These are phyloP conservation scores for Stephanodiscus minutulus DNA, from an alignment of 108 stramenopile species.

Conservation along the genomic window DNA sequence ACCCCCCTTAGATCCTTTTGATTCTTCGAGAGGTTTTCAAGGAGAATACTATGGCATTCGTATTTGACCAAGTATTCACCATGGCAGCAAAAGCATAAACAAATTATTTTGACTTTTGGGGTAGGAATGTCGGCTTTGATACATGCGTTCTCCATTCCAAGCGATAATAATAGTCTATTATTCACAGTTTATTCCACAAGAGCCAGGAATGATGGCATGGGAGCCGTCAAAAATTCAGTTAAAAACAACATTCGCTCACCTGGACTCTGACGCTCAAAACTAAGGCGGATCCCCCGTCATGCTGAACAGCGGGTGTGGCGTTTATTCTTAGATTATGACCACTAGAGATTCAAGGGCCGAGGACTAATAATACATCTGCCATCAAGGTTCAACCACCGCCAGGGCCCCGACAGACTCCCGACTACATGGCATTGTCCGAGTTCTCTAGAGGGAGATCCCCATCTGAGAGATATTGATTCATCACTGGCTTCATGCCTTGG, in stretches of 20 bases:
- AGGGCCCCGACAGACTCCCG: no score
- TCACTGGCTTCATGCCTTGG: no score
- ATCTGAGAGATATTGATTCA: no score
- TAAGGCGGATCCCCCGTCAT: background rate
- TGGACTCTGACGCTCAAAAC: background rate
- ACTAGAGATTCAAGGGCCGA: no score
- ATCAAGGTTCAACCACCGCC: no score
- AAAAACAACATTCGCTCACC: background rate
- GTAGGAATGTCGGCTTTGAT: conserved; percentile 15
- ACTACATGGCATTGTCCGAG: no score
- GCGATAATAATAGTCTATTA: background rate
- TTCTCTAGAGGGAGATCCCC: no score
- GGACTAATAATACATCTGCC: no score
- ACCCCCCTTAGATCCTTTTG: conserved; percentile 1
- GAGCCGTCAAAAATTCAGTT: background rate
- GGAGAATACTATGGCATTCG: conserved; percentile 8
- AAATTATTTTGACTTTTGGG: background rate
- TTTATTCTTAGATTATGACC: no score
- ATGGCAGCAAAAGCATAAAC: conserved; percentile 5
- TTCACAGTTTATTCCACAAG: background rate
- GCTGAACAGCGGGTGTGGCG: background rate
- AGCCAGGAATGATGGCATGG: background rate
- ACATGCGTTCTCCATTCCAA: conserved; percentile 3
- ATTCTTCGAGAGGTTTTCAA: background rate
- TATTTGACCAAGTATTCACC: conserved; percentile 14